These are phyloP conservation scores for Cystobasidium pallidum DNA, from an alignment of 1,284 basidiomycete genomes.

Conservation along the genomic window DNA sequence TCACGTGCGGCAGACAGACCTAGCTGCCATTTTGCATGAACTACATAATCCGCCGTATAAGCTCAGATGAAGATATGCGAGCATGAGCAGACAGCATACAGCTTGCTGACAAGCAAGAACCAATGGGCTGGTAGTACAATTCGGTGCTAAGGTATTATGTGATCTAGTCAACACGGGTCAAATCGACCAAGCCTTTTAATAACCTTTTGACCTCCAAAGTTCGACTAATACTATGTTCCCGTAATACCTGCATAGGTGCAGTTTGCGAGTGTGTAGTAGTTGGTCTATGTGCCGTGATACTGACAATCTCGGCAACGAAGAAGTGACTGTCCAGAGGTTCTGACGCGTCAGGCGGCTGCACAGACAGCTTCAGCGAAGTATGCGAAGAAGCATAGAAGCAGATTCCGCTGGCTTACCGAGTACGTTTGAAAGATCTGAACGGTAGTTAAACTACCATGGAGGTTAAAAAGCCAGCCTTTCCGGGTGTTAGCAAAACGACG, in stretches of 20 bases:
- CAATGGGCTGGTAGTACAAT: too few relatives aligned
- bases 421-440: constrained; percentile 27
- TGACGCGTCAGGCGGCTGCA: constrained; percentile 21
- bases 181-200: constrained; percentile 34
- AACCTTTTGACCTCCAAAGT: constrained; percentile 9
- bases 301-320: constrained; percentile 11
- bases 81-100: too few relatives aligned
- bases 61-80: too few relatives aligned
- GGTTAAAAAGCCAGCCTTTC: constrained; percentile 11
- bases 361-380: too few relatives aligned
- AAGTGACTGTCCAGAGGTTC: constrained; percentile 10
- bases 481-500: constrained; percentile 29
- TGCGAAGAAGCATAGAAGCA: background rate
- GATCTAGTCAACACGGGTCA: constrained; percentile 25
- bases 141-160: background rate
- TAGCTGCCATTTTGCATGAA: too few relatives aligned
- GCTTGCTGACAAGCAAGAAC: too few relatives aligned
- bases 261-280: background rate
- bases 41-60: too few relatives aligned
- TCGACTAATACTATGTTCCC: constrained; percentile 19
- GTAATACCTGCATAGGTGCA: constrained; percentile 24
- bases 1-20: background rate
- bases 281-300: constrained; percentile 14
- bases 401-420: background rate
- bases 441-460: constrained; percentile 6